Base-by-base conservation (phyloP, 2,329 filamentous ascomycete species). In the Grosmannia penicillata region DNA sequence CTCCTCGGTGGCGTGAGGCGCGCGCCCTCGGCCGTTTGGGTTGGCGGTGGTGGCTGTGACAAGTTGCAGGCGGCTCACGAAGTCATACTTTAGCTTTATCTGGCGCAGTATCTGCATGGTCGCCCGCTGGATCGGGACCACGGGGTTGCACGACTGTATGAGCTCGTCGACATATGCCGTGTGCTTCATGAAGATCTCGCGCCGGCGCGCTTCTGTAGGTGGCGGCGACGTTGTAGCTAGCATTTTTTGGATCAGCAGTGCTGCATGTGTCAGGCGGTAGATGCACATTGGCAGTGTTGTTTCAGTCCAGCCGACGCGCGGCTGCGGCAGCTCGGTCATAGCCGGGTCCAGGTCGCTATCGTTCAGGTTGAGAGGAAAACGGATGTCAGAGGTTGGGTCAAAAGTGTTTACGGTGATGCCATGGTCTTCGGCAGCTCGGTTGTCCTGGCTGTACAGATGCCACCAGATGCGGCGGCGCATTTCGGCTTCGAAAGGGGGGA, bases 241-340 rank as follows among this genome's bases (percentile, higher is more conserved):
- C 36, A 40, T 43, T 60, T 51, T 46, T 60, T 65, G 31, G 59
- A 61, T 31, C 61, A 61, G 37, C 56, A 57, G 19, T 60, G 65
- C 59, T 2, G 62, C 62, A 42, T 61, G 61, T 14, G 61, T 56
- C 4, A 69, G 59, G 41, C 71, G 63, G 43, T 63, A 65, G 4
- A 66, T 56, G 17, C 71, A 60, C 4, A 71, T 49, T 30, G 58
- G 60, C 42, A 72, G 67, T 0, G 66, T 66, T 60, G 71, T 70
- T 34, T 70, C 66, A 2, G 69, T 70, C 50, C 66, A 70, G 17
- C 63, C 61, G 13, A 62, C 54, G 11, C 63, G 60, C 6, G 56
- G 40, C 0, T 64, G 60, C 18, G 47, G 45, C 14, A 65, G 59
- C 1, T 59, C 56, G 7, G 48, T 54, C 58, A 63, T 65, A n/a